A percentile compares a stretch with the other conserved stretches of the same genome.
Conservation (phyloP, 2,329 filamentous ascomycete species). For the Geosmithia morbida region DNA sequence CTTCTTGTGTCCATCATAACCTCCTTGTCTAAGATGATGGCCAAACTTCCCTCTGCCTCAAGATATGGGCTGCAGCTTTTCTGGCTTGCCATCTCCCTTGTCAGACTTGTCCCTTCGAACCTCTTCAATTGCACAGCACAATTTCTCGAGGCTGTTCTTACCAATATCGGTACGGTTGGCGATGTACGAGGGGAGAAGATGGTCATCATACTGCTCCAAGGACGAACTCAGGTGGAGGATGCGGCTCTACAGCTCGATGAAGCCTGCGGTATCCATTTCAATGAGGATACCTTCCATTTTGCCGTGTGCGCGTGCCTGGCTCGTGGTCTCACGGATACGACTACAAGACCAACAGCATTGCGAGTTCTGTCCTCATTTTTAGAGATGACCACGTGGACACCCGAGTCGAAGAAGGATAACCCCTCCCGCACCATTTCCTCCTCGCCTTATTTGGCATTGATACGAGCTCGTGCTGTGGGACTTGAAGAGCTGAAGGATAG, state of each 20-base stretch:
- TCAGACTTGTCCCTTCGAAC: slow-evolving; percentile 45
- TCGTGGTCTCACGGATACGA: slow-evolving; percentile 47
- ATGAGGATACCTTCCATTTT: slow-evolving; percentile 49
- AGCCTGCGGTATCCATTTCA: slow-evolving; percentile 52
- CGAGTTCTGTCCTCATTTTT: slow-evolving; percentile 48
- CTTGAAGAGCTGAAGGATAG: slow-evolving; percentile 48
- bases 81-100: slow-evolving; percentile 53
- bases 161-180: slow-evolving; percentile 46
- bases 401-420: slow-evolving; percentile 6
- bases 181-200: slow-evolving; percentile 46
- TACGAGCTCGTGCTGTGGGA: slow-evolving; percentile 40
- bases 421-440: slow-evolving; percentile 8
- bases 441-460: slow-evolving; percentile 46
- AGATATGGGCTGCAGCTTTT: slow-evolving; percentile 56
- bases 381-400: slow-evolving; percentile 15
- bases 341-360: slow-evolving; percentile 43
- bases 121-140: slow-evolving; percentile 53
- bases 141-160: slow-evolving; percentile 49
- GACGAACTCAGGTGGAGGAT: slow-evolving; percentile 44
- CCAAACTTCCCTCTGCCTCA: slow-evolving; percentile 50
- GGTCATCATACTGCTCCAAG: slow-evolving; percentile 45
- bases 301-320: slow-evolving; percentile 50
- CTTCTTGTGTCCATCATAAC: slow-evolving; percentile 57
- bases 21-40: slow-evolving; percentile 56
- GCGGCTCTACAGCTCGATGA: slow-evolving; percentile 48